Base-by-base conservation (phyloP, 2,329 filamentous ascomycete genomes). In the Gaeumannomyces sp. region DNA sequence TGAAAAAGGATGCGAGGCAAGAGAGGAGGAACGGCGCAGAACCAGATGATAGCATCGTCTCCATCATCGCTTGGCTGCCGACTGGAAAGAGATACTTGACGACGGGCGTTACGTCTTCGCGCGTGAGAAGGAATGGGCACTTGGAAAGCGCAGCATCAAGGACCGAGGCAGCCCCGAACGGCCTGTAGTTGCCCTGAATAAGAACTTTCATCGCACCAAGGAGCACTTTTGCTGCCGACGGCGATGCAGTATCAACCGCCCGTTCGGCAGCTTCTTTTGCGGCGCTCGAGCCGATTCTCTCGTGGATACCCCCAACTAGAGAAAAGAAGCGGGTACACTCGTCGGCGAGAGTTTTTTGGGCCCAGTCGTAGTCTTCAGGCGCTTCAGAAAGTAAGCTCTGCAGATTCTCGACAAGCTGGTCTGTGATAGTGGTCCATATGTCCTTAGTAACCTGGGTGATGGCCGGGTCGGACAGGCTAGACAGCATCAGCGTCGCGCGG, bases 371-470 rank as follows among this genome's bases (percentile, higher is more conserved):
- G 25, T 92, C 90, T 67, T 89, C 89, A 0, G 92, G 93, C 65
- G 94, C 87, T 72, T 94, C 92, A 0, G 93, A 92, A 6, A 91
- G 82, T 0, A 92, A 96, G 7, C 85, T 85, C 64, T 87, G 88
- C 65, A 97, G 87, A 53, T 84, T 82, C 38, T 86, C 80, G 31
- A 88, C 79, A n/a, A 97, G 77, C 0, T 81, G 74, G 1, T 84
- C 77, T 0, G 85, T 84, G n/a, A 92, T 75, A 1, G 78, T 78
- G 2, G 79, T 74, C 91, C 91, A 95, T 68, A 88, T 80, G 3
- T 80, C 74, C 22, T 79, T 73, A 0, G 91, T 78, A 0, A 83
- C 78, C 3, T 77, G 69, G 0, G 82, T 74, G 4, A 87, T 69
- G 2, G 80, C 75, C 0, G 76, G 65, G 14, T 77, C 76, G 2